These are phyloP conservation scores for Byssochlamys sp. DNA, from an alignment of 2,329 filamentous ascomycete species.

Conservation along the genomic window DNA sequence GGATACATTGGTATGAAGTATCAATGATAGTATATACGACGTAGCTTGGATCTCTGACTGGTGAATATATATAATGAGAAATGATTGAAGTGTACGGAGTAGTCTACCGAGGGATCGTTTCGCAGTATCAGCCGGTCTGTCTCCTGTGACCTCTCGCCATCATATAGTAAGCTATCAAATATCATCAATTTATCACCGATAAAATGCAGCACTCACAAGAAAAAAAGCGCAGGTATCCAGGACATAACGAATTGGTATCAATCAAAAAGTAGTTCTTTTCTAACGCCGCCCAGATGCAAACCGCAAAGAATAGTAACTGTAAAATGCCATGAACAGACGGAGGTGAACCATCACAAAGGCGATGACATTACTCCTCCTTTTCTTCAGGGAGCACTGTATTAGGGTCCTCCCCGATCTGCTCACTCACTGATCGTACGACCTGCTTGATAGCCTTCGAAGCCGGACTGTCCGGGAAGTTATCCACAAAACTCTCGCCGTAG, in stretches of 20 bases:
- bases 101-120: too few relatives aligned
- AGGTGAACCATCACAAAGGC: constrained; percentile 1
- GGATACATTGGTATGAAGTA: neutral
- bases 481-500: constrained; percentile 93
- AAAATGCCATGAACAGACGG: neutral
- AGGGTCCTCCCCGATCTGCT: constrained; percentile 55
- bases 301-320: neutral
- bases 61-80: neutral
- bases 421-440: constrained; percentile 66
- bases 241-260: neutral
- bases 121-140: too few relatives aligned
- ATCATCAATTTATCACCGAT: neutral
- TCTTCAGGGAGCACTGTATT: constrained; percentile 37
- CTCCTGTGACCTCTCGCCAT: neutral
- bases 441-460: constrained; percentile 71
- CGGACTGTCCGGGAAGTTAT: constrained; percentile 84
- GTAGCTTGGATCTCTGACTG: neutral
- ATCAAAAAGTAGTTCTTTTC: neutral
- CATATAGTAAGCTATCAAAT: neutral
- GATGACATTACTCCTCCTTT: constrained; percentile 13
- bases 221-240: neutral
- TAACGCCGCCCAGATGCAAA: neutral
- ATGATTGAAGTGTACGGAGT: neutral
- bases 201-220: neutral
- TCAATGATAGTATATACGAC: too few relatives aligned